phyloP scores from a whole-genome alignment of 306 rosid species.

The Erythrophleum fordii region DNA sequence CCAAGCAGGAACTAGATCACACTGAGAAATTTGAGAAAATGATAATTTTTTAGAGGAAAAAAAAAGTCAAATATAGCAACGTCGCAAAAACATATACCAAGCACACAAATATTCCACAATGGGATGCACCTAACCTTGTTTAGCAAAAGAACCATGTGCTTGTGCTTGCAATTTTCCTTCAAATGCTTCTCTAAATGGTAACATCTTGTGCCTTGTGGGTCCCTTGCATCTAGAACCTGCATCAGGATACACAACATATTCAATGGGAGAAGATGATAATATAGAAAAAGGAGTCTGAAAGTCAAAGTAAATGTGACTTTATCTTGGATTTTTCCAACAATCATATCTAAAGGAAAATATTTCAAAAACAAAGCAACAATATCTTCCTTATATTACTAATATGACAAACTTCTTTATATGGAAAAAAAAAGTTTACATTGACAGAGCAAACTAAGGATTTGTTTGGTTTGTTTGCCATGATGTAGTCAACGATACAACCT shows the following conservation, averaged over 20 bases:
- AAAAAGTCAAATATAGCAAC: not conserved
- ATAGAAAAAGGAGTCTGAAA: not conserved
- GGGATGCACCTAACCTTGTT: conserved; percentile 65
- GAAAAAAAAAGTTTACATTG: not conserved
- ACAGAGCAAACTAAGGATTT: not conserved
- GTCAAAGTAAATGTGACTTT: conserved; percentile 10
- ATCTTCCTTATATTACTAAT: not conserved
- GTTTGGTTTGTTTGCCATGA: too few species aligned
- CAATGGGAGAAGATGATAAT: not conserved
- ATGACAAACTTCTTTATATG: not conserved
- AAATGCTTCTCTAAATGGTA: conserved; percentile 93
- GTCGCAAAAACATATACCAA: not conserved
- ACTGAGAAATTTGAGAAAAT: conserved; percentile 49
- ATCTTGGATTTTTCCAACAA: conserved; percentile 16
- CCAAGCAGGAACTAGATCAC: conserved; percentile 92
- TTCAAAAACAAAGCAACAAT: not conserved
- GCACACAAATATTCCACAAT: not conserved
- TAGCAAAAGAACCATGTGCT: conserved; percentile 84
- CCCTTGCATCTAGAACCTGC: conserved; percentile 97
- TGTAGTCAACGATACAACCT: too few species aligned
- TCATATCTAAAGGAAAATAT: not conserved
- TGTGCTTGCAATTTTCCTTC: conserved; percentile 90
- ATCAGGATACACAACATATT: conserved; percentile 32
- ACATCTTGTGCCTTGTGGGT: conserved; percentile 94
- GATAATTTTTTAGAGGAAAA: not conserved